A percentile compares a stretch with the other conserved stretches of the same genome.
phyloP scores from a whole-genome alignment of 371 early-diverging fungal genomes.

The Mortierella sp. region DNA sequence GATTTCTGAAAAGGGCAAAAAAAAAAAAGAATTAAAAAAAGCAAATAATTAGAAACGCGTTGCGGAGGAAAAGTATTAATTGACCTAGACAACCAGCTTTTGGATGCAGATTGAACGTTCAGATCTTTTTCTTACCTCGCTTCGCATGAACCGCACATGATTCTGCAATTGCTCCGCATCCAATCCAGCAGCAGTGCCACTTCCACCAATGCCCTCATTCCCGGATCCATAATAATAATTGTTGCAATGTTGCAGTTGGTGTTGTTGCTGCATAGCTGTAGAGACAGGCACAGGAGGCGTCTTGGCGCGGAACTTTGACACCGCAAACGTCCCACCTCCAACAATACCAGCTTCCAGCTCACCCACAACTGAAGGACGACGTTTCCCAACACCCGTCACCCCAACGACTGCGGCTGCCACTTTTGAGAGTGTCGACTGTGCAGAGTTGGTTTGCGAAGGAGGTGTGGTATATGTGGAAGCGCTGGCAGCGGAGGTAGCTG shows the following conservation, averaged over 20 bases:
- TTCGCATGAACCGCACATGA: conserved; percentile 23
- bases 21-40: neutral
- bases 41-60: neutral
- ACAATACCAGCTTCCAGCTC: neutral
- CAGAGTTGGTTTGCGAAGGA: neutral
- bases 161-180: conserved; percentile 22
- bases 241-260: neutral
- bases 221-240: neutral
- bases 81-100: no score
- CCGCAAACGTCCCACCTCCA: neutral
- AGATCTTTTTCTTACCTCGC: conserved; percentile 19
- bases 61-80: no score
- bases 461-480: neutral
- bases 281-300: neutral
- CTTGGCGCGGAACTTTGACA: neutral
- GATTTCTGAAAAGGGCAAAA: conserved; percentile 11
- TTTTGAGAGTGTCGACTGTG: conserved; percentile 34
- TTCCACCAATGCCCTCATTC: neutral
- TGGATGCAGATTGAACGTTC: neutral
- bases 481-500: neutral
- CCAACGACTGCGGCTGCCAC: conserved; percentile 47
- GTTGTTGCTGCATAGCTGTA: neutral
- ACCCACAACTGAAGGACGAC: conserved; percentile 22
- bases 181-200: neutral
- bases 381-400: conserved; percentile 32